These are phyloP conservation scores for Chlamydomonas schloesseri DNA, from an alignment of 139 green algal genomes.

Conservation along the genomic window DNA sequence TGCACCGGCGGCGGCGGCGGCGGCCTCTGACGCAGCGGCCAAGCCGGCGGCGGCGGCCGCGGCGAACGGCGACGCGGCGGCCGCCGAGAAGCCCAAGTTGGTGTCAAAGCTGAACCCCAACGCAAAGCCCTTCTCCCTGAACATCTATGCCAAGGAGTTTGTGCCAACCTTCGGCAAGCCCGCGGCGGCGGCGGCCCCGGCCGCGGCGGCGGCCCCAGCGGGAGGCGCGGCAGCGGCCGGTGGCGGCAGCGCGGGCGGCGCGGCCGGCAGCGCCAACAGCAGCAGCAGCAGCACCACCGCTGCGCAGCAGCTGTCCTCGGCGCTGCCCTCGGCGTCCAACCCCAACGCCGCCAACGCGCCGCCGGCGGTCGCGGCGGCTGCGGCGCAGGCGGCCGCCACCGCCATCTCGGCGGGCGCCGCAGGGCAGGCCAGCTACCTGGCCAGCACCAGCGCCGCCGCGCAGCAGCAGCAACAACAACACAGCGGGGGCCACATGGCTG, in stretches of 20 bases:
- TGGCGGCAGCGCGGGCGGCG: neutral
- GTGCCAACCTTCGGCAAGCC: constrained; percentile 45
- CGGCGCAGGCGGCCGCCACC: constrained; percentile 13
- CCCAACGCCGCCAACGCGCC: neutral
- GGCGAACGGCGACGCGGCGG: neutral
- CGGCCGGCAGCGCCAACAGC: neutral
- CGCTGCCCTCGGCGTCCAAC: neutral
- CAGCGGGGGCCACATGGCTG: neutral
- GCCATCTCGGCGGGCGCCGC: neutral
- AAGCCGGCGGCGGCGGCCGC: neutral
- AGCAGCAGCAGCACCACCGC: neutral
- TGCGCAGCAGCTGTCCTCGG: neutral
- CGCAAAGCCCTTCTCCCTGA: constrained; percentile 74
- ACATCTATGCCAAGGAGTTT: constrained; percentile 72
- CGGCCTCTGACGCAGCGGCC: neutral
- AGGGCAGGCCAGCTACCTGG: constrained; percentile 9
- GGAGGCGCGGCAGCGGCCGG: neutral
- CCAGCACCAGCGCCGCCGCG: neutral
- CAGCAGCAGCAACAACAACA: too few species aligned
- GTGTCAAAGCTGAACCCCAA: constrained; percentile 66
- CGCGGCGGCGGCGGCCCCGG: neutral
- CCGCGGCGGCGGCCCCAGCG: neutral
- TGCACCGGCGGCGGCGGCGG: constrained; percentile 19
- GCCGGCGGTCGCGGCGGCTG: neutral
- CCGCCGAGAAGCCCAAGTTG: constrained; percentile 10